Evolutionary conservation across 495 filamentous ascomycete genomes (phyloP), one percentile per base, ranked within the genome.

Genomic region (Mytilinidion resinicola): DNA sequence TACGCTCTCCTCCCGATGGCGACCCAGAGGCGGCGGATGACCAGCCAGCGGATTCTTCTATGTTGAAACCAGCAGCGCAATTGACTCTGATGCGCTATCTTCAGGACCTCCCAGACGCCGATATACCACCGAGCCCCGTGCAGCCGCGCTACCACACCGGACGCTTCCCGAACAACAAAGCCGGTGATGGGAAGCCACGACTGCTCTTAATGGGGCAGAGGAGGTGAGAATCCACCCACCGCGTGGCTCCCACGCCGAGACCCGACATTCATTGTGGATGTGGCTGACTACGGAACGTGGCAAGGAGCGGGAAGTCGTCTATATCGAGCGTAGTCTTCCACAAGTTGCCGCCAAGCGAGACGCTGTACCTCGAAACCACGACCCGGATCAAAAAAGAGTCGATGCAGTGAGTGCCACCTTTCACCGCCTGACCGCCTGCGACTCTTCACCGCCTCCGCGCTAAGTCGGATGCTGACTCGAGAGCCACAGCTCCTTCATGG

Each of bases 311-410:
- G 44, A 98, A 98, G 70, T 96, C 93, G 9, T 97, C 93, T 6
- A 96, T 98, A 57, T 91, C 90, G 4, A 96, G 89, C 64, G 93
- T 98, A 39, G 95, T 98, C 11, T 97, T 98, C 65, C 90, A 96
- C 71, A 97, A 97, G 67, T 86, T 98, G 76, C 87, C 91, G 0
- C 91, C 93, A 1, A 90, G 85, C 63, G 95, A 98, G 72, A 97
- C 93, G 0, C 76, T 98, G 11, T 98, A 95, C 61, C 77, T 97
- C 4, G 93, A 97, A 70, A 93, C 91, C 0, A 98, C 93, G 9
- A 90, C 90, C 0, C 81, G 85, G 19, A 95, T 97, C 56, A 88
- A 92, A 65, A 96, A 92, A 68, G 90, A 96, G 60, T 86, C 87
- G 1, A 89, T 96, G 69, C 90, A 91, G 90, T 96, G 67, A 74